Evolutionary conservation across 2,329 filamentous ascomycete species (phyloP).

Genomic region (Moelleriella libera): DNA sequence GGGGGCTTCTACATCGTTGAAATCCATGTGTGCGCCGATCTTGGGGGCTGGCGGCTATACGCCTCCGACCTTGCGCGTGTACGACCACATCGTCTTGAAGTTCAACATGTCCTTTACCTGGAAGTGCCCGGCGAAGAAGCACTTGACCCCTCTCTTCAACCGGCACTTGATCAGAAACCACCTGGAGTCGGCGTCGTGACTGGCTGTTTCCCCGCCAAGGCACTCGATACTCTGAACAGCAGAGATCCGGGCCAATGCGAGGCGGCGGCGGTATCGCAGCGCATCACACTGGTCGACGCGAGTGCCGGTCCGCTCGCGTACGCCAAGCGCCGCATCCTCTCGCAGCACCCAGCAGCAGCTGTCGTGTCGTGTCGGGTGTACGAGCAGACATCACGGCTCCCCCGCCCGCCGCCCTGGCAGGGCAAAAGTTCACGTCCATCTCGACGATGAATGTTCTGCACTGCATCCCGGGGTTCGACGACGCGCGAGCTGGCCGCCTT

Average conservation of each 20-base stretch:
- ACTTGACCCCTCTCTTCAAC: neutral
- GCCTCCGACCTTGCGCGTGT: neutral
- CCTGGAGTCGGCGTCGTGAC: constrained; percentile 26
- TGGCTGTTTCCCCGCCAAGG: constrained; percentile 20
- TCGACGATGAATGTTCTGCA: constrained; percentile 12
- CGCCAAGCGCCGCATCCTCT: neutral
- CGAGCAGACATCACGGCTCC: constrained; percentile 21
- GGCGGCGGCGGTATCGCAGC: constrained; percentile 3
- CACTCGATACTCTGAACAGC: constrained; percentile 5
- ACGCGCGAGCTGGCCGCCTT: constrained; percentile 9
- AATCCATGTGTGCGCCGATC: neutral
- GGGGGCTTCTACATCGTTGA: neutral
- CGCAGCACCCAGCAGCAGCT: constrained; percentile 5
- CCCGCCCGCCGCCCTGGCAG: constrained; percentile 10
- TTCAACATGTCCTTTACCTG: neutral
- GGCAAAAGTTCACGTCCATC: constrained; percentile 22
- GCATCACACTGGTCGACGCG: constrained; percentile 21
- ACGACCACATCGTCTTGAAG: neutral
- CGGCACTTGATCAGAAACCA: constrained; percentile 8
- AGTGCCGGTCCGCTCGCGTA: constrained; percentile 16
- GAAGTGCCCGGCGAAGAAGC: neutral
- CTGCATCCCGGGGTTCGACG: constrained; percentile 10
- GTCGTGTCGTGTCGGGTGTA: constrained; percentile 13
- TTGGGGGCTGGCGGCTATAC: neutral
- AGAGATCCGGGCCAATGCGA: neutral